Conservation (phyloP, 2,329 filamentous ascomycete genomes). For the Mycogone perniciosa region DNA sequence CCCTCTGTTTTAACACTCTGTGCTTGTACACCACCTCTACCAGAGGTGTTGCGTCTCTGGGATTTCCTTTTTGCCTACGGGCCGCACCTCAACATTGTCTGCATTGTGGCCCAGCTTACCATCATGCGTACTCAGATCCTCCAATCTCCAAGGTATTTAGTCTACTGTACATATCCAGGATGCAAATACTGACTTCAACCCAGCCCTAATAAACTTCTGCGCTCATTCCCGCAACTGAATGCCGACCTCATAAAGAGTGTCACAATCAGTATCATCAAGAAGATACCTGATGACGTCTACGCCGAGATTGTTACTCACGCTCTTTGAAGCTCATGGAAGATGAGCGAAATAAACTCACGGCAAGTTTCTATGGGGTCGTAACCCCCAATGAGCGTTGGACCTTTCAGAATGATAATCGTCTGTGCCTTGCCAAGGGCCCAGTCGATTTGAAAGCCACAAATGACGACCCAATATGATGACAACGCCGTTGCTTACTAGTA, state of each 20-base stretch:
- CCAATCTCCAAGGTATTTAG: constrained; percentile 66
- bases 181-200: constrained; percentile 20
- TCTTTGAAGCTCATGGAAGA: constrained; percentile 38
- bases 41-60: constrained; percentile 89
- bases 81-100: constrained; percentile 88
- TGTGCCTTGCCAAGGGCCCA: no score
- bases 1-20: constrained; percentile 90
- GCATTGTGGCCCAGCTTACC: constrained; percentile 91
- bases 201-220: constrained; percentile 87
- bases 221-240: constrained; percentile 78
- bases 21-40: constrained; percentile 89
- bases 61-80: constrained; percentile 97
- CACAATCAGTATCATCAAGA: constrained; percentile 78
- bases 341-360: no score
- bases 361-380: no score
- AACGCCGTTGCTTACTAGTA: no score
- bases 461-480: no score
- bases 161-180: background rate
- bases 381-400: no score
- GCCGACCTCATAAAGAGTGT: constrained; percentile 78
- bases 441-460: no score
- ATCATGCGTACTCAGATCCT: constrained; percentile 81
- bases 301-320: constrained; percentile 85
- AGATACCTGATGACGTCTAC: constrained; percentile 87
- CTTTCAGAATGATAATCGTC: no score